These are phyloP conservation scores for Cornus controversa DNA, from an alignment of 148 eudicot genomes.

Conservation along the genomic window DNA sequence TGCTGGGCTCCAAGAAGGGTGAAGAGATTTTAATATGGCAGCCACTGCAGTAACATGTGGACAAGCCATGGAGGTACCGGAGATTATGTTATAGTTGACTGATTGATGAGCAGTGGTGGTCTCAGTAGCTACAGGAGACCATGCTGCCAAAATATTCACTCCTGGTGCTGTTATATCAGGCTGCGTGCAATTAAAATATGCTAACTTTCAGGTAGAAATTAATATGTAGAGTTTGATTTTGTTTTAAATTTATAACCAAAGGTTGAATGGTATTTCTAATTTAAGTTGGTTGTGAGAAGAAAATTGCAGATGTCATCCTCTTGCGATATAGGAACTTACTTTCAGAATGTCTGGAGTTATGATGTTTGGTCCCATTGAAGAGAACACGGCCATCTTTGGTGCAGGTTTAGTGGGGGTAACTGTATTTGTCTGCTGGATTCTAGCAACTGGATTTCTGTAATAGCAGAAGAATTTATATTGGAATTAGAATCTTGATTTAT, in stretches of 20 bases:
- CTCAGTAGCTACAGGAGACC: slow-evolving; percentile 34
- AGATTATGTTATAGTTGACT: slow-evolving; percentile 30
- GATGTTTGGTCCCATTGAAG: slow-evolving; percentile 37
- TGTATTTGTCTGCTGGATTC: slow-evolving; percentile 28
- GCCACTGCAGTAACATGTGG: slow-evolving; percentile 42
- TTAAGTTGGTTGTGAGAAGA: neutral
- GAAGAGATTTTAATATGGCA: slow-evolving; percentile 31
- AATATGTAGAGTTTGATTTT: neutral
- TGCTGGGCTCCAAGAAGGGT: slow-evolving; percentile 46
- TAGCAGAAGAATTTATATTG: neutral
- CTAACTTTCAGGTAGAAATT: neutral
- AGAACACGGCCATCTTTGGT: slow-evolving; percentile 38
- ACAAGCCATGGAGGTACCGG: slow-evolving; percentile 49
- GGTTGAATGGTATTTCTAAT: no score
- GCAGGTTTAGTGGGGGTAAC: slow-evolving; percentile 25
- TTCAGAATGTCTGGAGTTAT: slow-evolving; percentile 37
- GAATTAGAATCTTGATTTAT: neutral
- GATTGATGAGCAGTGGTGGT: slow-evolving; percentile 23
- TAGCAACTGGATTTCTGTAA: slow-evolving; percentile 40
- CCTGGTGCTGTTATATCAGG: slow-evolving; percentile 51
- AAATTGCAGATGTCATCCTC: neutral
- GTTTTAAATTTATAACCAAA: no score
- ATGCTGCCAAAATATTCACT: slow-evolving; percentile 39
- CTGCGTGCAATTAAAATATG: slow-evolving; percentile 30
- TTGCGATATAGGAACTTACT: slow-evolving; percentile 17